Conservation (phyloP, 169 alveolate genomes). For the Plasmodium vivax region DNA sequence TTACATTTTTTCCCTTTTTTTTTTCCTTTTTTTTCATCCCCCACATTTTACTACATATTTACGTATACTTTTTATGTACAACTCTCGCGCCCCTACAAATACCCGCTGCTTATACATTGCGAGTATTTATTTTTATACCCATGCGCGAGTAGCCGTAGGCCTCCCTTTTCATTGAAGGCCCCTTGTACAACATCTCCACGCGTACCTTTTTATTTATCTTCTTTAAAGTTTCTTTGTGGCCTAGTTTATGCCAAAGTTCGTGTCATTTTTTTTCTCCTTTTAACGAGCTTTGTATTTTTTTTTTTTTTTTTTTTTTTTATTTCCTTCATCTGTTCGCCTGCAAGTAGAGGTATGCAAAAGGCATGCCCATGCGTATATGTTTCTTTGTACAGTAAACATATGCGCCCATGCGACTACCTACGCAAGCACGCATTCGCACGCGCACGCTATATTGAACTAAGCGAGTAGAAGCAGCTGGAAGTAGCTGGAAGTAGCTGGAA, state of each 20-base stretch:
- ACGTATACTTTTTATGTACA: not conserved
- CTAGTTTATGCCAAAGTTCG: not conserved
- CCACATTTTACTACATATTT: not conserved
- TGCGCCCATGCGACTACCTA: not conserved
- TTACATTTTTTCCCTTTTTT: too few species aligned
- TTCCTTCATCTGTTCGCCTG: not conserved
- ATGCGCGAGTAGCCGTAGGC: not conserved
- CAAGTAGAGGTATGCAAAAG: not conserved
- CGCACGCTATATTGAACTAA: not conserved
- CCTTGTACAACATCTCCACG: not conserved
- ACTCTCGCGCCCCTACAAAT: not conserved
- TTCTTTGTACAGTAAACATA: not conserved
- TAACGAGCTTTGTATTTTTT: not conserved
- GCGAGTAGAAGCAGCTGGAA: not conserved
- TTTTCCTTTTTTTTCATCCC: not conserved
- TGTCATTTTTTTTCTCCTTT: not conserved
- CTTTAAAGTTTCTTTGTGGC: not conserved
- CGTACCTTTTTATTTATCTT: not conserved
- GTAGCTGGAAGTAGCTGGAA: not conserved
- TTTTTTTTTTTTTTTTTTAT: not conserved
- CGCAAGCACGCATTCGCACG: not conserved
- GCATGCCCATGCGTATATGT: not conserved
- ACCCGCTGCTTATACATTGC: not conserved
- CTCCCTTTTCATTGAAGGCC: not conserved
- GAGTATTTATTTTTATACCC: not conserved